These are phyloP conservation scores for Solanum tarijense DNA, from an alignment of 257 asterid genomes.

Conservation along the genomic window DNA sequence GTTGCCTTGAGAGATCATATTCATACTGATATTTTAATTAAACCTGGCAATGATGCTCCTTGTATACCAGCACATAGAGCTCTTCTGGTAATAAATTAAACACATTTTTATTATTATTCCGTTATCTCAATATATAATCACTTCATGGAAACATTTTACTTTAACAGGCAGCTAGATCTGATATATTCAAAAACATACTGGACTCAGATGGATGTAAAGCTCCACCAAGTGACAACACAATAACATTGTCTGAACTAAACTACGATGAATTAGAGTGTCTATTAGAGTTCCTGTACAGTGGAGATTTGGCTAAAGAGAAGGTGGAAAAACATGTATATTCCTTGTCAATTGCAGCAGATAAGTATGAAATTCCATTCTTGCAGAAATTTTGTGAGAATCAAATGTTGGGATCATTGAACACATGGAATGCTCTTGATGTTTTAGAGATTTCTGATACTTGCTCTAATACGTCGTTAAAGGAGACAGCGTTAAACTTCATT, in stretches of 20 bases:
- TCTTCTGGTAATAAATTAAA: slow-evolving; percentile 18
- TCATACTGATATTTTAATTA: slow-evolving; percentile 62
- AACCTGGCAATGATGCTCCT: slow-evolving; percentile 67
- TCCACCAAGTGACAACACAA: slow-evolving; percentile 43
- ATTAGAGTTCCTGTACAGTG: slow-evolving; percentile 66
- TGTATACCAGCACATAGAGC: slow-evolving; percentile 78
- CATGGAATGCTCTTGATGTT: slow-evolving; percentile 63
- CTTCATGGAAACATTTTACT: not conserved
- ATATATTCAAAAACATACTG: slow-evolving; percentile 50
- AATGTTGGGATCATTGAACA: slow-evolving; percentile 57
- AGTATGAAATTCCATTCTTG: slow-evolving; percentile 69
- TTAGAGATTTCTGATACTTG: slow-evolving; percentile 76
- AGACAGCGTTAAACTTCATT: slow-evolving; percentile 59
- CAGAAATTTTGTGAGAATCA: slow-evolving; percentile 59
- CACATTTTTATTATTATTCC: not conserved
- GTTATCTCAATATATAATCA: not conserved
- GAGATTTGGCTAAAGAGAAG: slow-evolving; percentile 48
- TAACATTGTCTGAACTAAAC: slow-evolving; percentile 53
- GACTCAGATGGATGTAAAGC: slow-evolving; percentile 85
- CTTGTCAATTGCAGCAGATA: slow-evolving; percentile 77
- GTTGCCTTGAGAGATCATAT: slow-evolving; percentile 52
- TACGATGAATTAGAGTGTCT: slow-evolving; percentile 53
- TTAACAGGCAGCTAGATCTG: slow-evolving; percentile 66
- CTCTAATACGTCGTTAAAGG: slow-evolving; percentile 50
- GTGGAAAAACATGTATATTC: slow-evolving; percentile 62